Evolutionary conservation across 2,329 filamentous ascomycete species (phyloP).

Genomic region (Alternaria tenuissima): DNA sequence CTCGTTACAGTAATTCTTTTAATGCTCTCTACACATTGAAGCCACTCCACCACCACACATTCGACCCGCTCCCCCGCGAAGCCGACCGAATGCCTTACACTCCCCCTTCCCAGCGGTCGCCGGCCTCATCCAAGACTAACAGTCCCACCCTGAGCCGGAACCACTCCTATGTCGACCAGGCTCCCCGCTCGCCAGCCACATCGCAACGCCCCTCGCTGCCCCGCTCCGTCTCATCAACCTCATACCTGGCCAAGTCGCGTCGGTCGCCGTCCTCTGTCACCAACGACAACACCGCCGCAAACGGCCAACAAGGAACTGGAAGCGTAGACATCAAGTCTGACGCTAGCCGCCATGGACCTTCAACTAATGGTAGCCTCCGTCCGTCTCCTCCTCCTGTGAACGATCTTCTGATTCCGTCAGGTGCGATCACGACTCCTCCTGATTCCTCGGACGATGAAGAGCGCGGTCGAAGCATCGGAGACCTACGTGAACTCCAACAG

Average conservation of each 20-base stretch:
- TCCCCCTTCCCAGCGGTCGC: slow-evolving; percentile 73
- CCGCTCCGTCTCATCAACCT: slow-evolving; percentile 65
- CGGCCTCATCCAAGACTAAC: slow-evolving; percentile 63
- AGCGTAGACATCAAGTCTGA: slow-evolving; percentile 33
- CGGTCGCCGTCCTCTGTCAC: slow-evolving; percentile 62
- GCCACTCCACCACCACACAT: slow-evolving; percentile 34
- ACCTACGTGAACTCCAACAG: slow-evolving; percentile 74
- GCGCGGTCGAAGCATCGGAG: slow-evolving; percentile 56
- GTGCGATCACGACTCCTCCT: slow-evolving; percentile 88
- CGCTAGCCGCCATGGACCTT: slow-evolving; percentile 25
- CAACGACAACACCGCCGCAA: slow-evolving; percentile 40
- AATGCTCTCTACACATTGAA: slow-evolving; percentile 54
- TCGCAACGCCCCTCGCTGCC: slow-evolving; percentile 59
- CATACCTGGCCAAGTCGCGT: slow-evolving; percentile 69
- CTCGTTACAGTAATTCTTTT: slow-evolving; percentile 45
- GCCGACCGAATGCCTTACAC: slow-evolving; percentile 82
- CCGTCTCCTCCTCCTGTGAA: slow-evolving; percentile 86
- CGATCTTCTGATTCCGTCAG: slow-evolving; percentile 78
- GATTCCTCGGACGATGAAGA: slow-evolving; percentile 94
- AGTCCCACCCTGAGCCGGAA: slow-evolving; percentile 60
- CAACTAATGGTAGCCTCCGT: slow-evolving; percentile 69
- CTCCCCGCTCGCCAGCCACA: slow-evolving; percentile 43
- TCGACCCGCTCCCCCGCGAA: slow-evolving; percentile 47
- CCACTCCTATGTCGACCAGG: slow-evolving; percentile 59
- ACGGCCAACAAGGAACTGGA: slow-evolving; percentile 38